Conservation (phyloP, 805 yeast species). For the Nakazawaea wyomingensis region DNA sequence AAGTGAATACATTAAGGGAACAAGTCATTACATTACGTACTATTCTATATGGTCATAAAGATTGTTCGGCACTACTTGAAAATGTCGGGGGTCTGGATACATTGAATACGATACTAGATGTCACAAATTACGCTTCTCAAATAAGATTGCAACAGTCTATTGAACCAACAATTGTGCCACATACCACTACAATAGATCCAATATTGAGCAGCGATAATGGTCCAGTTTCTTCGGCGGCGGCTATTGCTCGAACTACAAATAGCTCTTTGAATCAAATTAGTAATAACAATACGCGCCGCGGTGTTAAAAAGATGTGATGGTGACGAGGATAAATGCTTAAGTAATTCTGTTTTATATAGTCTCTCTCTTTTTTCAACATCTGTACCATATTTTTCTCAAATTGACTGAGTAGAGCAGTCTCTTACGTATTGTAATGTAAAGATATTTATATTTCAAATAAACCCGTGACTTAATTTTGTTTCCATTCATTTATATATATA, state of each 20-base stretch:
- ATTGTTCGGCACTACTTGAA: constrained; percentile 35
- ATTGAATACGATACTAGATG: constrained; percentile 35
- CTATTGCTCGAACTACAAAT: constrained; percentile 10
- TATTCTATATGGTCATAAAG: constrained; percentile 44
- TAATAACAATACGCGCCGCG: not conserved
- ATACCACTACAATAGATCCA: constrained; percentile 11
- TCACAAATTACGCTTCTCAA: constrained; percentile 23
- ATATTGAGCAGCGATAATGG: constrained; percentile 7
- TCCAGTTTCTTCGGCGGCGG: constrained; percentile 8
- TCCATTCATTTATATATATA: too few species aligned
- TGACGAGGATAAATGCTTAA: not conserved
- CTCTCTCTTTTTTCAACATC: not conserved
- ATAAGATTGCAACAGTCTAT: constrained; percentile 9
- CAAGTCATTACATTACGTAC: constrained; percentile 48
- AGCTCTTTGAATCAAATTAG: constrained; percentile 9
- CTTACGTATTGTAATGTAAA: too few species aligned
- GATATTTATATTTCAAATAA: too few species aligned
- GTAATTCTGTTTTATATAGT: not conserved
- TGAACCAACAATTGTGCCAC: constrained; percentile 12
- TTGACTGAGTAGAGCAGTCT: too few species aligned
- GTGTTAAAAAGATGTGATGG: not conserved
- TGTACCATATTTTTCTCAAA: too few species aligned
- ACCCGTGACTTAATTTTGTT: too few species aligned
- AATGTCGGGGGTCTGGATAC: constrained; percentile 44
- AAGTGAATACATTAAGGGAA: constrained; percentile 53